Evolutionary conservation across 805 yeast genomes (phyloP), one percentile per base, ranked within the genome.

Genomic region (Candida michaelii): DNA sequence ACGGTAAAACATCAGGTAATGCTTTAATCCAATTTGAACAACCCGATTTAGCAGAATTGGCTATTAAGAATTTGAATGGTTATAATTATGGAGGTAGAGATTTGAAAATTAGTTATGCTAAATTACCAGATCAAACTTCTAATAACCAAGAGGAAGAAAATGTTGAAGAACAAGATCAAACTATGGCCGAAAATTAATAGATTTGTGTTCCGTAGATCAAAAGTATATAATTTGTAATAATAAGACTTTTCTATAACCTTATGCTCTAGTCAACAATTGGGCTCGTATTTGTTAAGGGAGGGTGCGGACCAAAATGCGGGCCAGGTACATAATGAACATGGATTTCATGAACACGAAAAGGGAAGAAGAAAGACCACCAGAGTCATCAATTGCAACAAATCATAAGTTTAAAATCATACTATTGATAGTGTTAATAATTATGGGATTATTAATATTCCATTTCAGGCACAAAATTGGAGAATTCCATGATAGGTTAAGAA

Each of bases 41-140:
- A 42, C 74, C 71, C 23, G 86, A 77, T 25, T 73, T 78, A 47
- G 95, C 97, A 1, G 85, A 80, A 37, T 66, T 73, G 36, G 91
- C 96, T 39, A 80, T 91, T 51, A 70, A 71, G 34, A 85, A 84
- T 64, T 75, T 93, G 55, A 75, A 87, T 58, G 81, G 80, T 40
- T 91, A 90, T 66, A 80, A 75, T 46, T 91, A 90, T 57, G 98
- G 97, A 53, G 87, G 83, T 31, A 81, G 95, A 54, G 79, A 77
- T 48, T 68, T 90, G 51, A 70, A 63, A 18, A 76, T 91, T 29
- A 69, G 89, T 1, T 90, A 74, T 62, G 97, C 90, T 11, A 23
- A 12, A n/a, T 15, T 34, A 12, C 29, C 37, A 7, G 14, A 15
- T 16, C 13, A 12, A 11, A 25, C 29, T 7, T 7, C 29, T 25